phyloP scores from a whole-genome alignment of 1,139 yeast species.

The Scheffersomyces stambukii region DNA sequence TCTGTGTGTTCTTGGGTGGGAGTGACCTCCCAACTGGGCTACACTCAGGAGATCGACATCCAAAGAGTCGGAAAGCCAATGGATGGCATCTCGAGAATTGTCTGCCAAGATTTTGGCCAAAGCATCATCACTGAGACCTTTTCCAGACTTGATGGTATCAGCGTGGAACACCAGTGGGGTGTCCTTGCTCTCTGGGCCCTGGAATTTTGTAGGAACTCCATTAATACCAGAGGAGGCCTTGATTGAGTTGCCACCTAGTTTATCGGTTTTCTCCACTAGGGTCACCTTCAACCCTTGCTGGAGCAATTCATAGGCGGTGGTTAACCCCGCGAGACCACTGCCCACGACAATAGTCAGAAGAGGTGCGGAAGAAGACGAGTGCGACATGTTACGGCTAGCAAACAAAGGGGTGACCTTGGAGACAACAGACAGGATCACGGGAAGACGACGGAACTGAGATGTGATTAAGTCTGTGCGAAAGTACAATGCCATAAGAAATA shows the following conservation, averaged over 20 bases:
- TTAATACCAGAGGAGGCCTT: slow-evolving; percentile 41
- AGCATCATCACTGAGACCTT: slow-evolving; percentile 19
- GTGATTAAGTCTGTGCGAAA: too few relatives aligned
- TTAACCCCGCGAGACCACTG: slow-evolving; percentile 35
- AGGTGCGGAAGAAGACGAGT: too few relatives aligned
- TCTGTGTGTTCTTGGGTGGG: slow-evolving; percentile 34
- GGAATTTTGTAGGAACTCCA: slow-evolving; percentile 32
- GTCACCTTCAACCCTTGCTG: slow-evolving; percentile 22
- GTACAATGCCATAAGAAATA: too few relatives aligned
- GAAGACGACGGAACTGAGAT: too few relatives aligned
- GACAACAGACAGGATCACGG: too few relatives aligned
- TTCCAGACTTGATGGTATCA: slow-evolving; percentile 32
- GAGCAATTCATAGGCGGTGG: slow-evolving; percentile 25
- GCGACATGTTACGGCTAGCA: too few relatives aligned
- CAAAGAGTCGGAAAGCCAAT: slow-evolving; percentile 25
- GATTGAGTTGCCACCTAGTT: slow-evolving; percentile 34
- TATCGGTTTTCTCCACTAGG: slow-evolving; percentile 27
- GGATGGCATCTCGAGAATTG: slow-evolving; percentile 26
- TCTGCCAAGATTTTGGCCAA: slow-evolving; percentile 24
- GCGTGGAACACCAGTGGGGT: slow-evolving; percentile 18
- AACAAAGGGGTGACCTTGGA: too few relatives aligned
- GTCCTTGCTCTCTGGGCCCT: slow-evolving; percentile 18
- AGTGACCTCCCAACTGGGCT: slow-evolving; percentile 33
- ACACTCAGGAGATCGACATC: slow-evolving; percentile 26
- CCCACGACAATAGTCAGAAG: slow-evolving; percentile 31